phyloP scores from a whole-genome alignment of 257 asterid genomes.

The Solanum chiquidenum region DNA sequence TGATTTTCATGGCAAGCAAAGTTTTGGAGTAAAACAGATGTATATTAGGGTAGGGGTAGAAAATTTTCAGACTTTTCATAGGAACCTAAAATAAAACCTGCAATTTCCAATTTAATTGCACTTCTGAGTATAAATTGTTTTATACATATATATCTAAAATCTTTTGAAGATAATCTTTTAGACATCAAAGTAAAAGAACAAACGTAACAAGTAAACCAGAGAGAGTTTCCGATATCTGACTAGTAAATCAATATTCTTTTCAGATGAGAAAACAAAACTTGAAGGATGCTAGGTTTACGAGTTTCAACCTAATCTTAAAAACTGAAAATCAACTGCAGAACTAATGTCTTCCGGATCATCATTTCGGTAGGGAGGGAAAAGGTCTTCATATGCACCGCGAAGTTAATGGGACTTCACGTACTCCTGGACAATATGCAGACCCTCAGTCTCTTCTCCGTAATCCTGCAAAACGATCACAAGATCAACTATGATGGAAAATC shows the following conservation, averaged over 20 bases:
- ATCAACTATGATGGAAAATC: neutral
- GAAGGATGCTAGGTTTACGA: neutral
- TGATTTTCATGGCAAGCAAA: neutral
- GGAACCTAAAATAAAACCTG: neutral
- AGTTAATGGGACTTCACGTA: constrained; percentile 45
- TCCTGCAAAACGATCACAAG: constrained; percentile 32
- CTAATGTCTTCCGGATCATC: neutral
- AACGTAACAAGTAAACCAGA: neutral
- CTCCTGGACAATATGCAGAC: constrained; percentile 66
- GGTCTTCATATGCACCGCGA: neutral
- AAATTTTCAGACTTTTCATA: neutral
- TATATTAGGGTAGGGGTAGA: neutral
- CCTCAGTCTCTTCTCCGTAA: constrained; percentile 66
- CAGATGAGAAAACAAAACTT: neutral
- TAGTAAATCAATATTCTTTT: neutral
- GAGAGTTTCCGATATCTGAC: neutral
- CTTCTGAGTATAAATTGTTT: neutral
- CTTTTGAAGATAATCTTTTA: neutral
- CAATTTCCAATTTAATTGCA: neutral
- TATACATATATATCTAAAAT: neutral
- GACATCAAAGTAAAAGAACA: neutral
- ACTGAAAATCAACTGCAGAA: neutral
- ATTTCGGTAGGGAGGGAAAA: neutral
- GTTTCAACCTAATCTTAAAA: neutral
- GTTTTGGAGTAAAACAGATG: neutral